Base-by-base conservation (phyloP, 352 stramenopile species). In the Phytophthora litchii region DNA sequence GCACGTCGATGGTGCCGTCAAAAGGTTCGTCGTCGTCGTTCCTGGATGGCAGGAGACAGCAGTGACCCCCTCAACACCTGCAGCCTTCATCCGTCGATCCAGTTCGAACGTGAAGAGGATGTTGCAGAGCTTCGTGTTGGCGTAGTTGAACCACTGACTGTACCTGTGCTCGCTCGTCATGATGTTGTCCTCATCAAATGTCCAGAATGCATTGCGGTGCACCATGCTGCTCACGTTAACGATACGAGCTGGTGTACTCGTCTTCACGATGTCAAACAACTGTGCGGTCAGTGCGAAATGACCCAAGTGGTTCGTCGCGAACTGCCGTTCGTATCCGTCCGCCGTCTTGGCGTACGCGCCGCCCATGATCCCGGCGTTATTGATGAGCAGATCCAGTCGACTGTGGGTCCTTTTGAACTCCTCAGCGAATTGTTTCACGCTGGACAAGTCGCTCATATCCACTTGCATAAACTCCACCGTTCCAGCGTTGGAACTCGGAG, bases 221-320 rank as follows among this genome's bases (percentile, higher is more conserved):
- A 62, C 40, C 16, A 70, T 45, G 21, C 76, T 86, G 60, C 74
- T 82, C 14, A 83, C 64, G 38, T 64, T 70, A 4, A 86, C 70
- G 29, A 89, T 60, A 2, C 74, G 71, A n/a, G 78, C 49, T 3
- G 60, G 49, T 0, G 59, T 21, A 17, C 63, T 54, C 6, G 41
- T 8, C 42, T 75, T 73, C 14, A 88, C 52, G 3, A 79, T 7
- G 3, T 66, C 60, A 12, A 89, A 74, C 1, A 89, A 54, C 20
- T 69, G 57, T 4, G 58, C 50, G 1, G 82, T 88, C 10, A 90
- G 43, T 1, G 64, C 51, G 23, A 92, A 88, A 57, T 88, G 73
- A 12, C 73, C 78, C 32, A 92, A 35, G 49, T 90, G 72, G 63
- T 92, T 92, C 27, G 76, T 83, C 7, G 62, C 78, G 58, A 91